Evolutionary conservation across 345 rosid genomes (phyloP).

Genomic region (Garcia nutans): DNA sequence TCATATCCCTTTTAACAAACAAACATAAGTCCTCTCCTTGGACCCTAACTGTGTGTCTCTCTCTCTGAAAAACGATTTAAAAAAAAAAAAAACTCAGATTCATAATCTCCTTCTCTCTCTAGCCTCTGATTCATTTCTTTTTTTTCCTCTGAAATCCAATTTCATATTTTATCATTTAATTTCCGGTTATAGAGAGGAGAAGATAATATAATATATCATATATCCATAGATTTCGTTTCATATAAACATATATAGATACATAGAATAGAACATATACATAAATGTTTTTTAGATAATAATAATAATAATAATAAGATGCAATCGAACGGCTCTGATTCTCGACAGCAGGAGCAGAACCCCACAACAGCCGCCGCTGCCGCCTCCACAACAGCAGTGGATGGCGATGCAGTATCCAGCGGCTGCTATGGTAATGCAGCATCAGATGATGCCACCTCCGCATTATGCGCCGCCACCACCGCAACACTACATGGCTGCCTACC

Average conservation of each 20-base stretch:
- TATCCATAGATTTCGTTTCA: neutral
- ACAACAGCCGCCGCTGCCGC: slow-evolving; percentile 18
- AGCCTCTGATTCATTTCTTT: neutral
- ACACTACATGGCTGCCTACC: slow-evolving; percentile 52
- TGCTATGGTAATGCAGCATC: slow-evolving; percentile 87
- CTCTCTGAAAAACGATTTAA: neutral
- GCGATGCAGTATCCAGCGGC: slow-evolving; percentile 76
- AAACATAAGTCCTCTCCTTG: slow-evolving; percentile 25
- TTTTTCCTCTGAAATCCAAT: neutral
- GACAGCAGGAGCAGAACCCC: slow-evolving; percentile 40
- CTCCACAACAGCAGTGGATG: slow-evolving; percentile 56
- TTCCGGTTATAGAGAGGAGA: neutral
- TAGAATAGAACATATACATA: neutral
- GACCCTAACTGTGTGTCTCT: slow-evolving; percentile 22
- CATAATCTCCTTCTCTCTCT: neutral
- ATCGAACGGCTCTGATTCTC: slow-evolving; percentile 47
- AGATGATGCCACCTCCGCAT: slow-evolving; percentile 63
- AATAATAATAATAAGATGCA: slow-evolving; percentile 52
- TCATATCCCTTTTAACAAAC: slow-evolving; percentile 8
- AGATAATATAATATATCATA: neutral
- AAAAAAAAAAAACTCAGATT: neutral
- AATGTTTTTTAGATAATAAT: neutral
- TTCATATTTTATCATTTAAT: neutral
- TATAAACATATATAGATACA: neutral
- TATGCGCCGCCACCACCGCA: slow-evolving; percentile 55